Percentiles rank a stretch among this genome's conserved stretches.
Evolutionary conservation across 2,329 filamentous ascomycete genomes (phyloP).

Genomic region (Cladophialophora immunda): DNA sequence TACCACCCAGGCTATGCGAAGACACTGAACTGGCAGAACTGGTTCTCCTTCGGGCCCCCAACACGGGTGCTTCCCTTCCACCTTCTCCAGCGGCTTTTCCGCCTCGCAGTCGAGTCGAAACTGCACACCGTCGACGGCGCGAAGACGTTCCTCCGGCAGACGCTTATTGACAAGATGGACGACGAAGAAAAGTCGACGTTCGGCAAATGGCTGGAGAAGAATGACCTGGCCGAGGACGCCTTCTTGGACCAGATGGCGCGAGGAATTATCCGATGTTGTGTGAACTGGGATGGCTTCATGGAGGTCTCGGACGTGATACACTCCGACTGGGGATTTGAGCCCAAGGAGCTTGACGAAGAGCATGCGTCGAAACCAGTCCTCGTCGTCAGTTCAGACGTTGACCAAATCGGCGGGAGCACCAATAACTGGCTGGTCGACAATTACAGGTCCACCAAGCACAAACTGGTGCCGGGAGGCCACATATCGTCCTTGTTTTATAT

Average conservation of each 20-base stretch:
- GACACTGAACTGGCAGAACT: slow-evolving; percentile 9
- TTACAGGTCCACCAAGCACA: slow-evolving; percentile 14
- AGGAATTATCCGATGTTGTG: background rate
- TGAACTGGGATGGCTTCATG: slow-evolving; percentile 17
- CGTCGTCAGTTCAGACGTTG: background rate
- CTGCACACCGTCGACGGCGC: background rate
- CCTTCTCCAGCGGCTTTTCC: slow-evolving; percentile 6
- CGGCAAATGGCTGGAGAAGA: background rate
- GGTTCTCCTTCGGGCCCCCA: slow-evolving; percentile 8
- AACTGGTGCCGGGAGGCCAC: slow-evolving; percentile 6
- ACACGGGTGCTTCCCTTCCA: background rate
- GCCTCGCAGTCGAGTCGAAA: background rate
- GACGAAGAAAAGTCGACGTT: slow-evolving; percentile 6
- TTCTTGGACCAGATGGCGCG: background rate
- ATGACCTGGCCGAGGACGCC: background rate
- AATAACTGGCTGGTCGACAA: slow-evolving; percentile 9
- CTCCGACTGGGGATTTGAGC: slow-evolving; percentile 14
- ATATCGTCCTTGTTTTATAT: slow-evolving; percentile 10
- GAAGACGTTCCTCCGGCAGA: slow-evolving; percentile 9
- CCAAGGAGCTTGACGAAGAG: background rate
- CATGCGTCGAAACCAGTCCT: slow-evolving; percentile 17
- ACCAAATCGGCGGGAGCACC: slow-evolving; percentile 11
- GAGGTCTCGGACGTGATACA: slow-evolving; percentile 16
- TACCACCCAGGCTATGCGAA: slow-evolving; percentile 1
- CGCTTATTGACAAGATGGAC: background rate